Percentiles rank a stretch among this genome's conserved stretches.
These are phyloP conservation scores for Daldinia caldariorum DNA, from an alignment of 495 filamentous ascomycete species.

Conservation along the genomic window DNA sequence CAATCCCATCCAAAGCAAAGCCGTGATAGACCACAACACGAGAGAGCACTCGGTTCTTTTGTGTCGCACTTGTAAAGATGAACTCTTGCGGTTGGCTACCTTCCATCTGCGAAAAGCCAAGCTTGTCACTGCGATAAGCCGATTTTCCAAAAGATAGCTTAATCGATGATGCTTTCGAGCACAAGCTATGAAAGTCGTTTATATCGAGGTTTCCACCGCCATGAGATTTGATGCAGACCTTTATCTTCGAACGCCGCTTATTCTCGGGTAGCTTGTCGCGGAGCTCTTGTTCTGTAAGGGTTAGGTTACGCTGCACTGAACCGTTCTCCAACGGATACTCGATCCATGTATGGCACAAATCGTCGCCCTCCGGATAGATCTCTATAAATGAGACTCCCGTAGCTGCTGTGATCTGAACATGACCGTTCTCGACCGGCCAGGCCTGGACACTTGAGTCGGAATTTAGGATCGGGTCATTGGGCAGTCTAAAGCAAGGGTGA, in stretches of 20 bases:
- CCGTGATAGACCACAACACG: constrained; percentile 83
- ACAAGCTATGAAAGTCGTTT: constrained; percentile 73
- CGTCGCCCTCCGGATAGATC: constrained; percentile 78
- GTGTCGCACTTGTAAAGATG: constrained; percentile 74
- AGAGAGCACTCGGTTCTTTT: constrained; percentile 77
- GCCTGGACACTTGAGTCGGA: constrained; percentile 83
- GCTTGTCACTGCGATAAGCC: constrained; percentile 78
- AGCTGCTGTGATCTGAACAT: constrained; percentile 79
- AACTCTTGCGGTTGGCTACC: constrained; percentile 78
- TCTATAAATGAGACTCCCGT: constrained; percentile 86
- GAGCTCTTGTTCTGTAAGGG: constrained; percentile 78
- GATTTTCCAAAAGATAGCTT: constrained; percentile 76
- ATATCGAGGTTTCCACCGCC: constrained; percentile 77
- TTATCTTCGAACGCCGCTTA: constrained; percentile 75
- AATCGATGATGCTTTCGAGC: constrained; percentile 74
- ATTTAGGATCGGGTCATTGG: constrained; percentile 72
- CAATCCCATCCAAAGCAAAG: constrained; percentile 81
- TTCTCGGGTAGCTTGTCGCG: constrained; percentile 73
- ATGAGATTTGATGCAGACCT: constrained; percentile 75
- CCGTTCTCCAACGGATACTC: constrained; percentile 76
- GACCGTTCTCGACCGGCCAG: constrained; percentile 86
- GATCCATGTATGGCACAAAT: constrained; percentile 77
- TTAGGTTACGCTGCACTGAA: constrained; percentile 72
- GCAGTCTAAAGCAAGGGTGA: constrained; percentile 89
- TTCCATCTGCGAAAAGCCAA: constrained; percentile 78